Evolutionary conservation across 1,284 basidiomycete species (phyloP).

Genomic region (Taiwanofungus camphoratus): DNA sequence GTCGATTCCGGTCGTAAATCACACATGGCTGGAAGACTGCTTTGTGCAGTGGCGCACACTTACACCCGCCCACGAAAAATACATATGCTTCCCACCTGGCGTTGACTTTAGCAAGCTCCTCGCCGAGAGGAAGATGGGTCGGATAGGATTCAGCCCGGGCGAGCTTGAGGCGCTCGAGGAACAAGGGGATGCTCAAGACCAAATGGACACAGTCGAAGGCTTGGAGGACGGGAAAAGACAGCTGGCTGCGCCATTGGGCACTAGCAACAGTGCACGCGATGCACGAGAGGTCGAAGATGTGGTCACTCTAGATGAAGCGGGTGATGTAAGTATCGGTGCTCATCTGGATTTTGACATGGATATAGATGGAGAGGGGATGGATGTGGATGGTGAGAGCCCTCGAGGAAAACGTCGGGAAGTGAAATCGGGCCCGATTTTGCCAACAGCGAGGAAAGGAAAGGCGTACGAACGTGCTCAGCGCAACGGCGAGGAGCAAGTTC

Average conservation of each 20-base stretch:
- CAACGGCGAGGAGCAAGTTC: too few species aligned
- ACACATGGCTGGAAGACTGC: slow-evolving; percentile 87
- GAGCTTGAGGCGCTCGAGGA: slow-evolving; percentile 27
- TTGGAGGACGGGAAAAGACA: slow-evolving; percentile 11
- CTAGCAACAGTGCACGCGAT: slow-evolving; percentile 20
- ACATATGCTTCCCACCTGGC: slow-evolving; percentile 60
- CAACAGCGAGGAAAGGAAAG: background rate
- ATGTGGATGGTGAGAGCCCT: slow-evolving; percentile 5
- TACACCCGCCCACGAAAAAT: slow-evolving; percentile 55
- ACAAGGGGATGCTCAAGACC: too few species aligned
- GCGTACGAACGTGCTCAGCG: too few species aligned
- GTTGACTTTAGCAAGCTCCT: slow-evolving; percentile 61
- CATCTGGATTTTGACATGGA: slow-evolving; percentile 23
- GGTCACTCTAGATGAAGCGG: slow-evolving; percentile 17
- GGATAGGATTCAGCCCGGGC: slow-evolving; percentile 25
- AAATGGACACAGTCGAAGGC: too few species aligned
- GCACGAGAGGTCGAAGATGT: slow-evolving; percentile 19
- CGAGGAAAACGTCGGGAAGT: slow-evolving; percentile 21
- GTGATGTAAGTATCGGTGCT: slow-evolving; percentile 16
- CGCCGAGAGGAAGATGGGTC: slow-evolving; percentile 44
- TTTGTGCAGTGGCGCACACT: slow-evolving; percentile 73
- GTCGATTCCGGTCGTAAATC: slow-evolving; percentile 84
- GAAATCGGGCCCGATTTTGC: background rate
- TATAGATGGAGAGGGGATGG: slow-evolving; percentile 6
- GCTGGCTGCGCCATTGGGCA: slow-evolving; percentile 5